These are phyloP conservation scores for Metarhizium anisopliae DNA, from an alignment of 2,329 filamentous ascomycete species.

Conservation along the genomic window DNA sequence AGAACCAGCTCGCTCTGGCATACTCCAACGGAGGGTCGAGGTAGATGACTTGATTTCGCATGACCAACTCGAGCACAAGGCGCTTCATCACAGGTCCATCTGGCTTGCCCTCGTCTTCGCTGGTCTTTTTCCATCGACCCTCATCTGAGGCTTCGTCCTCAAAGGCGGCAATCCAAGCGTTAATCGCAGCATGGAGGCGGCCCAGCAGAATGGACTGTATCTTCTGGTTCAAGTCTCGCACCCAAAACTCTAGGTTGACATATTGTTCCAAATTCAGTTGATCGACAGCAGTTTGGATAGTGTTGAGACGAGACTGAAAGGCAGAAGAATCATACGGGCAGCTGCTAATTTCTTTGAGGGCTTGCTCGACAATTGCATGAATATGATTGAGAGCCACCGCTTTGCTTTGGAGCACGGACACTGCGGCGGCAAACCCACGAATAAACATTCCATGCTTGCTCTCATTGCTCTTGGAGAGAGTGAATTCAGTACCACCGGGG, in stretches of 20 bases:
- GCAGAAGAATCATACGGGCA: conserved; percentile 75
- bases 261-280: conserved; percentile 96
- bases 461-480: conserved; percentile 51
- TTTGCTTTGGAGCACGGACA: conserved; percentile 83
- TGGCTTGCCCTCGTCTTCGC: conserved; percentile 35
- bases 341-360: conserved; percentile 70
- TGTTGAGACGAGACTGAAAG: conserved; percentile 73
- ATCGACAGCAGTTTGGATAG: conserved; percentile 86
- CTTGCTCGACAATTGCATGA: conserved; percentile 72
- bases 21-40: conserved; percentile 89
- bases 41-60: conserved; percentile 97
- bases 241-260: conserved; percentile 86
- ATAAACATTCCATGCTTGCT: conserved; percentile 97
- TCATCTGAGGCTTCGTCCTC: conserved; percentile 50
- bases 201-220: conserved; percentile 72
- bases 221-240: conserved; percentile 73
- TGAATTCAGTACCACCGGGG: conserved; percentile 29
- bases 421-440: conserved; percentile 79
- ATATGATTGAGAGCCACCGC: conserved; percentile 70
- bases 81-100: conserved; percentile 59
- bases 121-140: conserved; percentile 41
- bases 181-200: conserved; percentile 78
- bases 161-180: conserved; percentile 82
- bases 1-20: conserved; percentile 86
- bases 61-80: conserved; percentile 85